Evolutionary conservation across 768 basidiomycete genomes (phyloP).

Genomic region (Kwoniella europaea): DNA sequence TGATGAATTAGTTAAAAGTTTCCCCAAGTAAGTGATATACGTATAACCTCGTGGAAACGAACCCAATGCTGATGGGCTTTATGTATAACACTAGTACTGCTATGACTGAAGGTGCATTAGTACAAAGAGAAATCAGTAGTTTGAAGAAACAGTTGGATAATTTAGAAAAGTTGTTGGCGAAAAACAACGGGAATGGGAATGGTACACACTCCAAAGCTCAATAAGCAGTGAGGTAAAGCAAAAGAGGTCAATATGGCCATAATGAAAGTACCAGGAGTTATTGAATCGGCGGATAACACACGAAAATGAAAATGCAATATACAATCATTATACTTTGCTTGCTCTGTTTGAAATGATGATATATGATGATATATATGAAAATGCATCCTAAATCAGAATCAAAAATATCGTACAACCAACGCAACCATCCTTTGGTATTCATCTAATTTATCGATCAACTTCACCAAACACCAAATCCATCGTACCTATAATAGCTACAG

Average conservation of each 20-base stretch:
- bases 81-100: constrained; percentile 41
- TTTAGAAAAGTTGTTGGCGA: constrained; percentile 34
- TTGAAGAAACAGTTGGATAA: constrained; percentile 46
- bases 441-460: constrained; percentile 59
- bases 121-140: constrained; percentile 45
- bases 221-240: too few species aligned
- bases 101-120: constrained; percentile 48
- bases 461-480: constrained; percentile 98
- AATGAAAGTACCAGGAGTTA: too few species aligned
- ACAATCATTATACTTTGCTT: too few species aligned
- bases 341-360: not conserved
- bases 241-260: too few species aligned
- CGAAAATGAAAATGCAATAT: too few species aligned
- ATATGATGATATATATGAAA: not conserved
- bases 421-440: not conserved
- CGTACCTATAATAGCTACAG: constrained; percentile 95
- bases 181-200: not conserved
- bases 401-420: constrained; percentile 7
- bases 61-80: not conserved
- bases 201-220: not conserved
- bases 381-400: not conserved
- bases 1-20: constrained; percentile 45
- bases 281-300: too few species aligned
- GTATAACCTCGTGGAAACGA: too few species aligned
- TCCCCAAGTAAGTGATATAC: constrained; percentile 54